phyloP scores from a whole-genome alignment of 2,329 filamentous ascomycete species.

The Teratosphaeria gauchensis region DNA sequence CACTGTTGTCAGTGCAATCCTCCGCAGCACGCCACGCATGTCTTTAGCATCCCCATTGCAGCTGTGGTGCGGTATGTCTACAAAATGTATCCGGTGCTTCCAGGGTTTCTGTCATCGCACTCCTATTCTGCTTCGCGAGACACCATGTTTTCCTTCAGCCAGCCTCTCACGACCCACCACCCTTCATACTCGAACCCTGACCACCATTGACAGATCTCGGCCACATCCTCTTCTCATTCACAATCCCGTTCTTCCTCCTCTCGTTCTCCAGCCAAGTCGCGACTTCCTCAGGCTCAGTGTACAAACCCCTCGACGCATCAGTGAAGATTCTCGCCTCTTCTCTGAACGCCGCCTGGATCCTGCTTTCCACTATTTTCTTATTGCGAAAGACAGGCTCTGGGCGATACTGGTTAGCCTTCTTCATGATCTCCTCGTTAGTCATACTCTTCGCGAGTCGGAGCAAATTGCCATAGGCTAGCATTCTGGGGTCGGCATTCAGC shows the following conservation, averaged over 20 bases:
- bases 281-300: background rate
- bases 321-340: background rate
- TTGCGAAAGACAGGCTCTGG: background rate
- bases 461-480: constrained; percentile 4
- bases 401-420: constrained; percentile 1
- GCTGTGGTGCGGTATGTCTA: no score
- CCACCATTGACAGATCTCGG: background rate
- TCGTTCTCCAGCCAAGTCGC: background rate
- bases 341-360: background rate
- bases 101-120: background rate
- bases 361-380: background rate
- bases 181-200: background rate
- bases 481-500: constrained; percentile 3
- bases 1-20: no score
- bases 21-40: no score
- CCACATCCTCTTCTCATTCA: background rate
- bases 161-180: background rate
- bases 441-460: constrained; percentile 1
- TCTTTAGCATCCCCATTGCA: no score
- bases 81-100: no score
- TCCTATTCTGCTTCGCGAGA: no score
- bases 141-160: background rate
- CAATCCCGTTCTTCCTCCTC: background rate
- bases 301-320: background rate
- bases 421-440: constrained; percentile 1